Evolutionary conservation across 2,329 filamentous ascomycete genomes (phyloP), one percentile per base, ranked within the genome.

Genomic region (Verticillium klebahnii): DNA sequence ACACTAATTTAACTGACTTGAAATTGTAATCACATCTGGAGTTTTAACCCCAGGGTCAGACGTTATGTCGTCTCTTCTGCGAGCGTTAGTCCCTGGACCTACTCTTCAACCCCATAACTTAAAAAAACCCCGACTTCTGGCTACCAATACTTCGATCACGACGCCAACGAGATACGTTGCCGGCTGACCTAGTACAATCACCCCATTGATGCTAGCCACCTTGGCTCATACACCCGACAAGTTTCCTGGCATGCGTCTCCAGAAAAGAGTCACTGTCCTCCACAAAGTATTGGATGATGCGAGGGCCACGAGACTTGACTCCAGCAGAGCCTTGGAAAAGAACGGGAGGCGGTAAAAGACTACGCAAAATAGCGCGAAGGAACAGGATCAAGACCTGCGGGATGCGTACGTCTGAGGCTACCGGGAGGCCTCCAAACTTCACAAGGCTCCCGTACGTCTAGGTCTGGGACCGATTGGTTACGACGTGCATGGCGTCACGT

Each of bases 361-460:
- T 17, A 57, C 66, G 25, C 68, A 69, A 23, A 67, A 70, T 54
- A 65, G 72, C 37, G 70, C 71, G 55, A 71, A 67, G 59, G 67
- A 73, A 59, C 68, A 65, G 45, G 75, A 73, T 68, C 55, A 67
- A 32, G 72, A 76, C 57, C 65, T 77, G 56, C 68, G 69, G 67
- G 74, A 77, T 61, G 66, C 69, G 31, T 75, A 77, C 62, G 29
- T 29, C 29, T 6, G 29, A 29, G 29, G 29, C 3, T 29, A 29
- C 29, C 29, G 29, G 29, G 29, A 6, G 5, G 29, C 5, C 29
- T 6, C 5, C 29, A 5, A 29, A 29, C 34, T 14, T 36, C 9
- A 36, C 14, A 11, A 36, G 9, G 34, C 34, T 8, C 9, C 34
- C 34, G 14, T 14, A 11, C 2, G 34, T 7, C 14, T 36, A 14